These are phyloP conservation scores for Cadophora sp. DNA, from an alignment of 2,329 filamentous ascomycete species.

Conservation along the genomic window DNA sequence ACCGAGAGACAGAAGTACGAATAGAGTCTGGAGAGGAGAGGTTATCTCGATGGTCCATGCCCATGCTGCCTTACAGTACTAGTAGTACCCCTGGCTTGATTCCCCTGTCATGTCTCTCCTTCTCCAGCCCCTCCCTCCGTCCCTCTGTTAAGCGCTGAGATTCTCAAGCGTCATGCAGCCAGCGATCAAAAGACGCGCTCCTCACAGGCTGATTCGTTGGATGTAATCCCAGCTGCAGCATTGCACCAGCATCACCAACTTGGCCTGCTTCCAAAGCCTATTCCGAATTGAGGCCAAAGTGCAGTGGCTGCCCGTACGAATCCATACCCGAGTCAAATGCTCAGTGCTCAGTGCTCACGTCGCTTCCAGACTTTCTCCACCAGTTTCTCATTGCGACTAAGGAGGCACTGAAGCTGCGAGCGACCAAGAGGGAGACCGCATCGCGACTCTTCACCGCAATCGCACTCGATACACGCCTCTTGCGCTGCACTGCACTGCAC, in stretches of 20 bases:
- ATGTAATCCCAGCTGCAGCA: conserved; percentile 31
- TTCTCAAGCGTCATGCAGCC: conserved; percentile 33
- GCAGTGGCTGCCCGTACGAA: conserved; percentile 8
- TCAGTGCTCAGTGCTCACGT: neutral
- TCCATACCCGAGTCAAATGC: neutral
- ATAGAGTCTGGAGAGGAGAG: neutral
- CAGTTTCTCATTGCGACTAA: neutral
- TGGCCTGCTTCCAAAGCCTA: conserved; percentile 26
- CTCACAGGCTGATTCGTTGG: conserved; percentile 36
- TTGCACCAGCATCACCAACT: conserved; percentile 25
- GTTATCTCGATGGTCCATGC: neutral
- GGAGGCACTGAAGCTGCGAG: neutral
- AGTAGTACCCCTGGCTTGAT: conserved; percentile 2
- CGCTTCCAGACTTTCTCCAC: neutral
- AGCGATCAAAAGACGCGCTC: conserved; percentile 40
- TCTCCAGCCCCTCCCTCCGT: neutral
- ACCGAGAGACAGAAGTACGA: neutral
- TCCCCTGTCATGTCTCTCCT: conserved; percentile 5
- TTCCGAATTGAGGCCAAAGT: conserved; percentile 28
- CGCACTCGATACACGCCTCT: conserved; percentile 16
- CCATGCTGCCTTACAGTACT: too few species aligned
- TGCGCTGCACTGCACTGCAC: neutral
- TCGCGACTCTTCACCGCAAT: conserved; percentile 6
- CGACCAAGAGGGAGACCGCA: conserved; percentile 5
- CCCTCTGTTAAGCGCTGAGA: conserved; percentile 31